Evolutionary conservation across 208 protist species (phyloP).

Genomic region (Leishmania tropica): DNA sequence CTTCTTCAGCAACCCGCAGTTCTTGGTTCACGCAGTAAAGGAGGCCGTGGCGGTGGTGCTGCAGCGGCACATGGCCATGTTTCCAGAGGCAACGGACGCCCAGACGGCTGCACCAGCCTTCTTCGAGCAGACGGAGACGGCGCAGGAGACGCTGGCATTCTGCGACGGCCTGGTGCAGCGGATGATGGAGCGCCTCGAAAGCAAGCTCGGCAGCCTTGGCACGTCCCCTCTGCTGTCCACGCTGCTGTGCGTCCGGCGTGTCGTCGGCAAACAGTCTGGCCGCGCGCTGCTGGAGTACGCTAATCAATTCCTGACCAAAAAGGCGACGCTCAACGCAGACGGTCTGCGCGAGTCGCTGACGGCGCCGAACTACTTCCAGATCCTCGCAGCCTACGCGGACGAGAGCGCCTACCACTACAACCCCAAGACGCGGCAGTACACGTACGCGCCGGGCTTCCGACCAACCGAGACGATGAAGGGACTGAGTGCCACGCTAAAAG

Average conservation of each 20-base stretch:
- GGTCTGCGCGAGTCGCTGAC: conserved; percentile 58
- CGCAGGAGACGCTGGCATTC: conserved; percentile 47
- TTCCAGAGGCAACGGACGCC: conserved; percentile 38
- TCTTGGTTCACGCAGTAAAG: conserved; percentile 70
- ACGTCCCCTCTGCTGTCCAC: conserved; percentile 70
- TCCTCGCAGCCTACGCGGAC: conserved; percentile 75
- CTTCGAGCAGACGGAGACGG: conserved; percentile 19
- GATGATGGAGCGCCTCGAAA: conserved; percentile 41
- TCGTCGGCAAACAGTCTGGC: conserved; percentile 68
- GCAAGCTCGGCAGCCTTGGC: conserved; percentile 39
- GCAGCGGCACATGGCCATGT: conserved; percentile 33
- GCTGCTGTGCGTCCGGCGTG: conserved; percentile 61
- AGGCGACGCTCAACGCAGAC: conserved; percentile 26
- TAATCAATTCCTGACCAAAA: conserved; percentile 62
- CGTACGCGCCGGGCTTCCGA: conserved; percentile 62
- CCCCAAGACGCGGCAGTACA: conserved; percentile 42
- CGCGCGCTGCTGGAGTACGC: conserved; percentile 48
- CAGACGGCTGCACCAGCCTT: conserved; percentile 24
- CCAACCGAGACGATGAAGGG: conserved; percentile 48
- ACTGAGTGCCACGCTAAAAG: conserved; percentile 47
- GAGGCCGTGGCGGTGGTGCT: conserved; percentile 57
- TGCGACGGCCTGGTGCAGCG: conserved; percentile 65
- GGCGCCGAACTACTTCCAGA: conserved; percentile 76
- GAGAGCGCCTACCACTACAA: conserved; percentile 70
- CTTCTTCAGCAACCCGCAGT: conserved; percentile 88